These are phyloP conservation scores for Trichoderma aggressivum DNA, from an alignment of 2,329 filamentous ascomycete genomes.

Conservation along the genomic window DNA sequence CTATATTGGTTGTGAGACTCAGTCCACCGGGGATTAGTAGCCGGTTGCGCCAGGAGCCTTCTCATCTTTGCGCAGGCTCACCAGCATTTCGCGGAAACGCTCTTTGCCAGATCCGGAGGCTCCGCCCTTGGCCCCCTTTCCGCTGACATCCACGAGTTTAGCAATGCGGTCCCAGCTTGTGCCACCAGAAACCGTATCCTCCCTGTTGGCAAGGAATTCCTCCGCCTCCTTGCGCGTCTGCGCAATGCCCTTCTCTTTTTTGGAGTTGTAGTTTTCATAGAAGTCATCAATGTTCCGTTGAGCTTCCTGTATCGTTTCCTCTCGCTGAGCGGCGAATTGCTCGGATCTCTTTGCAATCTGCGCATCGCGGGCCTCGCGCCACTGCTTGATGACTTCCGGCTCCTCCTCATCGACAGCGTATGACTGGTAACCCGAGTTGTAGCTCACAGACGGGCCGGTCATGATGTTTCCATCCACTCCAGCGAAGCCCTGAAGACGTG, in stretches of 20 bases:
- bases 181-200: constrained; percentile 90
- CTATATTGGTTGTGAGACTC: constrained; percentile 3
- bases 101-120: constrained; percentile 91
- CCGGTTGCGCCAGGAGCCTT: constrained; percentile 69
- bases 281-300: constrained; percentile 97
- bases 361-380: constrained; percentile 85
- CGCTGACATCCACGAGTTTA: constrained; percentile 94
- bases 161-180: constrained; percentile 98
- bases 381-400: constrained; percentile 83
- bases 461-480: constrained; percentile 46
- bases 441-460: constrained; percentile 66
- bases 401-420: constrained; percentile 70
- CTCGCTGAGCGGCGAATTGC: constrained; percentile 76
- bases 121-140: constrained; percentile 84
- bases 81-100: constrained; percentile 85
- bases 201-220: constrained; percentile 80
- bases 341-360: constrained; percentile 80
- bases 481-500: neutral
- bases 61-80: constrained; percentile 89
- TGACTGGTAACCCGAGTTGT: constrained; percentile 60
- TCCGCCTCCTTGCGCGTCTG: constrained; percentile 91
- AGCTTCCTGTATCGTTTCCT: constrained; percentile 82
- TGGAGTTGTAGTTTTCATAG: constrained; percentile 98
- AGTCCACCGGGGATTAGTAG: constrained; percentile 41
- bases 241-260: constrained; percentile 88